These are phyloP conservation scores for Corchorus olitorius DNA, from an alignment of 345 rosid genomes.

Conservation along the genomic window DNA sequence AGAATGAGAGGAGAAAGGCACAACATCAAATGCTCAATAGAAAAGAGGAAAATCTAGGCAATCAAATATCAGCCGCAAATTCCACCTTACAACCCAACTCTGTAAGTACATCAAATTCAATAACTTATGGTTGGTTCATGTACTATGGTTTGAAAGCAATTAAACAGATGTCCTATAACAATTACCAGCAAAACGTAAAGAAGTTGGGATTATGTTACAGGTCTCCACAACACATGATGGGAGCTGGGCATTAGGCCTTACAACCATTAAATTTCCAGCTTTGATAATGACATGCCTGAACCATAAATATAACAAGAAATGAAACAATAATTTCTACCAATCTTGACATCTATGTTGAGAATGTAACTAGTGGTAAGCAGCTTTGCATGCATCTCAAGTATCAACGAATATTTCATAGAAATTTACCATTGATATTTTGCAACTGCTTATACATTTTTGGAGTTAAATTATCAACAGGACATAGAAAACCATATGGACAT, in stretches of 20 bases:
- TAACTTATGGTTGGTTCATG: not conserved
- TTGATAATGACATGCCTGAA: not conserved
- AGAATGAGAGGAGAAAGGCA: not conserved
- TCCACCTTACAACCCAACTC: not conserved
- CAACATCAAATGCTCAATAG: not conserved
- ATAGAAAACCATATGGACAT: not conserved
- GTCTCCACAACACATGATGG: slow-evolving; percentile 10
- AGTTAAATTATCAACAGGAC: not conserved
- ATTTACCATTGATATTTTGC: not conserved
- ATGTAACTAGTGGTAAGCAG: not conserved
- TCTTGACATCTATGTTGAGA: not conserved
- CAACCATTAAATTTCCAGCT: not conserved
- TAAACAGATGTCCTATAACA: not conserved
- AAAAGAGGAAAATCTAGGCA: not conserved
- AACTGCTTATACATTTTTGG: not conserved
- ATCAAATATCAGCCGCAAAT: not conserved
- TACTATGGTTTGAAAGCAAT: not conserved
- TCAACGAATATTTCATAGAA: not conserved
- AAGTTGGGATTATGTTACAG: not conserved
- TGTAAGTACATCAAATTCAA: not conserved
- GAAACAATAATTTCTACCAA: not conserved
- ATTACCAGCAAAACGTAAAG: not conserved
- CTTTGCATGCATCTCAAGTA: not conserved
- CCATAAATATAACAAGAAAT: not conserved
- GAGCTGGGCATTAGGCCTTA: not conserved